phyloP scores from a whole-genome alignment of 805 yeast genomes.

The Kodamaea hsintzibuensis region DNA sequence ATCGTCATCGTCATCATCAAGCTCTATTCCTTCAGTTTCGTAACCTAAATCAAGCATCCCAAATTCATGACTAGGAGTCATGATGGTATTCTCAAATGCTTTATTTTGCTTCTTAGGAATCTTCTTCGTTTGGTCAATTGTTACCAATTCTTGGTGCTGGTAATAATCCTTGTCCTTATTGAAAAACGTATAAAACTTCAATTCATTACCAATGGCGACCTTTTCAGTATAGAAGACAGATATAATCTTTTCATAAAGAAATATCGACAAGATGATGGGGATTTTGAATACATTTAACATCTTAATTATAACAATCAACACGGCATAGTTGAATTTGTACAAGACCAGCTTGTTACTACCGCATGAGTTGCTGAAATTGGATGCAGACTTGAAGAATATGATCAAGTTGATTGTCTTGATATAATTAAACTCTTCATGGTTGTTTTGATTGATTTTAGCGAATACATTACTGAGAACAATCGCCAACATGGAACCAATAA shows the following conservation, averaged over 20 bases:
- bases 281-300: constrained; percentile 32
- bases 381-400: constrained; percentile 35
- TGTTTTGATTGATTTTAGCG: constrained; percentile 29
- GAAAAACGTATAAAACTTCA: constrained; percentile 39
- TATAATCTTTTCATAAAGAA: constrained; percentile 31
- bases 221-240: constrained; percentile 22
- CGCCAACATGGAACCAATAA: constrained; percentile 54
- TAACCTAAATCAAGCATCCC: constrained; percentile 11
- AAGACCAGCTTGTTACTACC: constrained; percentile 11
- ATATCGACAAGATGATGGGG: constrained; percentile 36
- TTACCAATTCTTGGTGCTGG: constrained; percentile 30
- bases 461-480: constrained; percentile 50
- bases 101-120: constrained; percentile 7
- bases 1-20: constrained; percentile 15
- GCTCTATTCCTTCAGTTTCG: constrained; percentile 9
- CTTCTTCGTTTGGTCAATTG: constrained; percentile 12
- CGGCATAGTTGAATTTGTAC: not conserved
- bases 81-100: constrained; percentile 4
- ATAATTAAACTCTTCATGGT: constrained; percentile 42
- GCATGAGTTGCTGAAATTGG: constrained; percentile 15
- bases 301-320: constrained; percentile 12
- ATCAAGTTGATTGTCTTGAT: constrained; percentile 40
- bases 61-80: constrained; percentile 13
- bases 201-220: constrained; percentile 14
- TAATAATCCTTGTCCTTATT: constrained; percentile 33